Conservation (phyloP, 2,329 filamentous ascomycete species). For the Aureobasidium sp. region DNA sequence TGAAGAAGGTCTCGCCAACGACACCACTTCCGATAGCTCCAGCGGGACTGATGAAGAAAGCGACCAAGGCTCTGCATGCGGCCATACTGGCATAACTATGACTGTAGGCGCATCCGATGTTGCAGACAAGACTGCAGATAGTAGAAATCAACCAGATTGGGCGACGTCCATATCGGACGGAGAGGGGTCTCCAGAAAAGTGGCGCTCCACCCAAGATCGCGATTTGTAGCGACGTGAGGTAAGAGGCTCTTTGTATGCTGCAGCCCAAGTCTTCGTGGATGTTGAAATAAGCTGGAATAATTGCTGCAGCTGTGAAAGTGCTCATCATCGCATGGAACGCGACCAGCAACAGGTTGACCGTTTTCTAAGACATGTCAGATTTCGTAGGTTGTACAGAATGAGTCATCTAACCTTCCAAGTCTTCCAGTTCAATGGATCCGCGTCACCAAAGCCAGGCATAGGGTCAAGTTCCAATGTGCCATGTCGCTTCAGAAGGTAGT, state of each 20-base stretch:
- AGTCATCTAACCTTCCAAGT: constrained; percentile 32
- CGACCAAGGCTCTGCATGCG: constrained; percentile 41
- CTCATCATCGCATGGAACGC: constrained; percentile 43
- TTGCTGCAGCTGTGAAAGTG: constrained; percentile 44
- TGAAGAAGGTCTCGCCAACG: constrained; percentile 48
- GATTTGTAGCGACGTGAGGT: constrained; percentile 46
- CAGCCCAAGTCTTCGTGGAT: constrained; percentile 44
- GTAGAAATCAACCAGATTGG: constrained; percentile 45
- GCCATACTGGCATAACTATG: constrained; percentile 41
- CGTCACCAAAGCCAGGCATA: constrained; percentile 40
- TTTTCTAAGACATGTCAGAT: constrained; percentile 33
- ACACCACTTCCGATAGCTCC: constrained; percentile 46
- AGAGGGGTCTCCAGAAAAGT: constrained; percentile 46
- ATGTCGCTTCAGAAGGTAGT: constrained; percentile 45
- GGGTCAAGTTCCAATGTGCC: constrained; percentile 48
- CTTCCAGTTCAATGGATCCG: constrained; percentile 50
- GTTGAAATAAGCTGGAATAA: constrained; percentile 44
- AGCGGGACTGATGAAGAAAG: constrained; percentile 48
- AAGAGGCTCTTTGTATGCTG: constrained; percentile 39
- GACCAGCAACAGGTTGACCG: constrained; percentile 43
- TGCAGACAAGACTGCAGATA: constrained; percentile 38
- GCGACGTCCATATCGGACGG: constrained; percentile 43
- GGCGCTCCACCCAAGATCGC: constrained; percentile 44
- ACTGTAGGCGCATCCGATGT: constrained; percentile 44
- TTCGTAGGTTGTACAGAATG: background rate